phyloP scores from a whole-genome alignment of 2,329 filamentous ascomycete species.

The Colletotrichum higginsianum region DNA sequence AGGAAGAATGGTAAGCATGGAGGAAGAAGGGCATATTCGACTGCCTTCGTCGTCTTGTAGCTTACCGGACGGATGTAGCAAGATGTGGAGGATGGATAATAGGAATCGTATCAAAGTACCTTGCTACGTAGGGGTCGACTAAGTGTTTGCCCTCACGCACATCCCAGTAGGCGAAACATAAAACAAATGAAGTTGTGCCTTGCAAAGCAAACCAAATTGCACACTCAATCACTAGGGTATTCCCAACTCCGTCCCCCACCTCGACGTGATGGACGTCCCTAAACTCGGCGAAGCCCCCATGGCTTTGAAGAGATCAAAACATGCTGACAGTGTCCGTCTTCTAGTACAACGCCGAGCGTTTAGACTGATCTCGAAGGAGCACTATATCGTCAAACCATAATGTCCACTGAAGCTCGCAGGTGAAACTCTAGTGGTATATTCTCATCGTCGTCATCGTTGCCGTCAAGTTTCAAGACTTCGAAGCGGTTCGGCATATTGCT shows the following conservation, averaged over 20 bases:
- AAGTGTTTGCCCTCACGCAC: not conserved
- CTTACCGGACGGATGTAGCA: not conserved
- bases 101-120: not conserved
- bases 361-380: not conserved
- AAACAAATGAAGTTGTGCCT: not conserved
- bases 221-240: constrained; percentile 3
- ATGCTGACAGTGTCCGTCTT: too few species aligned
- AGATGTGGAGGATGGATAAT: too few species aligned
- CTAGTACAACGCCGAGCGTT: not conserved
- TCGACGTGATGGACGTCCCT: not conserved
- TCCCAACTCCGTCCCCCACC: constrained; percentile 2
- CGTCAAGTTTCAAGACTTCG: constrained; percentile 69
- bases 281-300: not conserved
- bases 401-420: constrained; percentile 45
- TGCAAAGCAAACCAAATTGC: not conserved
- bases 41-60: not conserved
- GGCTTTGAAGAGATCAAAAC: not conserved
- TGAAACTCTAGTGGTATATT: constrained; percentile 27
- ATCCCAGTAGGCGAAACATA: too few species aligned
- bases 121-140: not conserved
- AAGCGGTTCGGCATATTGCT: constrained; percentile 72
- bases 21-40: too few species aligned
- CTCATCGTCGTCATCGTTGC: constrained; percentile 54
- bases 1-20: not conserved
- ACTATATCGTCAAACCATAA: constrained; percentile 24